Conservation (phyloP, 202 grass and related monocot genomes). For the Zizania palustris region DNA sequence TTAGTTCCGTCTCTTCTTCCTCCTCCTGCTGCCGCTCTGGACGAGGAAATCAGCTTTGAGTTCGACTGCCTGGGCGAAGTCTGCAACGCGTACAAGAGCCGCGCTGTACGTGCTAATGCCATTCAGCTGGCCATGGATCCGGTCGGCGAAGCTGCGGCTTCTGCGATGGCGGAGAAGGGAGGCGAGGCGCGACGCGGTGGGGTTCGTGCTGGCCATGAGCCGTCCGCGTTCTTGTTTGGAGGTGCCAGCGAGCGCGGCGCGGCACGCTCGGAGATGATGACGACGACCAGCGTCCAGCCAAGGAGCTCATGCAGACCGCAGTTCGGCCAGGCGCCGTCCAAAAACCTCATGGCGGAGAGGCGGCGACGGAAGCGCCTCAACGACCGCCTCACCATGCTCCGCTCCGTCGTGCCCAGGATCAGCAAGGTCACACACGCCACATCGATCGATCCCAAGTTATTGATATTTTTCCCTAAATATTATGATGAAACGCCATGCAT, state of each 20-base stretch:
- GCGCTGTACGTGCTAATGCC: not conserved
- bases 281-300: slow-evolving; percentile 13
- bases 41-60: slow-evolving; percentile 30
- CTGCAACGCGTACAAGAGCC: slow-evolving; percentile 37
- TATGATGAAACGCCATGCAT: not conserved
- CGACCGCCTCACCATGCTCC: slow-evolving; percentile 56
- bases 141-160: not conserved
- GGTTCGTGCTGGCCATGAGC: not conserved
- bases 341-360: slow-evolving; percentile 65
- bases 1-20: not conserved
- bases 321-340: slow-evolving; percentile 43
- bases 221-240: not conserved
- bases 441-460: not conserved
- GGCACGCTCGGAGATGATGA: not conserved
- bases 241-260: not conserved
- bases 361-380: slow-evolving; percentile 57
- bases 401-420: slow-evolving; percentile 38
- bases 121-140: not conserved
- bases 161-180: not conserved
- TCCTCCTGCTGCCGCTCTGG: not conserved
- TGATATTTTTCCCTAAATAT: not conserved
- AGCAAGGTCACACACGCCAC: slow-evolving; percentile 43
- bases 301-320: slow-evolving; percentile 24
- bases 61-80: slow-evolving; percentile 55
- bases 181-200: not conserved